These are phyloP conservation scores for Dactylellina sp. DNA, from an alignment of 2,329 filamentous ascomycete genomes.

Conservation along the genomic window DNA sequence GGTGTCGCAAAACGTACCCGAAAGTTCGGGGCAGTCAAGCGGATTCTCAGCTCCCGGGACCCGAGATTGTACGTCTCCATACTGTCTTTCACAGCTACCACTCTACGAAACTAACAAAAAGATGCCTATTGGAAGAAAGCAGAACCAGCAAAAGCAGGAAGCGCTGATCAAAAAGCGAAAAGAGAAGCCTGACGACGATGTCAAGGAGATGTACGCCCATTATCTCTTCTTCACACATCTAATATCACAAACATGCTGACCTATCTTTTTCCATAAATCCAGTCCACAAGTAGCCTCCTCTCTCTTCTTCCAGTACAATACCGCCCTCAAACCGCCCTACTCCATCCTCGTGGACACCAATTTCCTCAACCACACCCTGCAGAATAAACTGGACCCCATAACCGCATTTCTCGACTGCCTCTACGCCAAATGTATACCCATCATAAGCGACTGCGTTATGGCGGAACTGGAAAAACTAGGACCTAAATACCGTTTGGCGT, in stretches of 20 bases:
- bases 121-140: constrained; percentile 69
- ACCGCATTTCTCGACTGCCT: constrained; percentile 93
- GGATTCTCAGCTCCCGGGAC: constrained; percentile 84
- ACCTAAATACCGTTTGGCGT: constrained; percentile 85
- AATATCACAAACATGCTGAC: constrained; percentile 8
- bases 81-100: neutral
- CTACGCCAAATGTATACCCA: constrained; percentile 88
- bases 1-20: constrained; percentile 88
- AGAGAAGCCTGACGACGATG: constrained; percentile 72
- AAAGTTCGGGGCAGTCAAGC: constrained; percentile 89
- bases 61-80: constrained; percentile 70
- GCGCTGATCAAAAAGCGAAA: constrained; percentile 69
- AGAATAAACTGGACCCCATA: constrained; percentile 87
- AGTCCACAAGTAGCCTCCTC: constrained; percentile 82
- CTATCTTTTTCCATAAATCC: constrained; percentile 31
- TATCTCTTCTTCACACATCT: constrained; percentile 56
- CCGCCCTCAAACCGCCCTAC: constrained; percentile 85
- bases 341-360: constrained; percentile 86
- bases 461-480: constrained; percentile 90
- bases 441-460: constrained; percentile 86
- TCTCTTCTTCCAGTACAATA: constrained; percentile 91
- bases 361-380: constrained; percentile 89
- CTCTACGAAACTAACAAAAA: constrained; percentile 24
- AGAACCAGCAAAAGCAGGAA: constrained; percentile 78
- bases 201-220: constrained; percentile 75